Base-by-base conservation (phyloP, 1,284 basidiomycete species). In the Trametes pubescens region DNA sequence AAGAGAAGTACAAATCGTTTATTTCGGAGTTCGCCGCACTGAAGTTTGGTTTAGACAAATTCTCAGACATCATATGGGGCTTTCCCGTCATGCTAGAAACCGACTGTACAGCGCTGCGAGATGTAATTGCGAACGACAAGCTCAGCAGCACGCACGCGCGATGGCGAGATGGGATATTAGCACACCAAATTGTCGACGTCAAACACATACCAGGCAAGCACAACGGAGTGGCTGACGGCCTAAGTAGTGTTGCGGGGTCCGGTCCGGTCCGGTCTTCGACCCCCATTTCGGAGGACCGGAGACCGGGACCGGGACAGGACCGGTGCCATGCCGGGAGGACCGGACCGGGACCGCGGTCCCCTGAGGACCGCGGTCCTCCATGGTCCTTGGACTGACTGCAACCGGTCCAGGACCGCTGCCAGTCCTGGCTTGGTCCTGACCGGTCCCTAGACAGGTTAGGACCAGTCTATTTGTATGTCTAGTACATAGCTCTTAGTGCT, bases 1-100 rank as follows among this genome's bases (percentile, higher is more conserved):
- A 68, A 48, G 73, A 75, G n/a, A 69, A 69, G 55, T 66, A 66
- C 55, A 52, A 57, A 14, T 62, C 67, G 0, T 68, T 70, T 54
- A 51, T 70, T 4, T 40, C 62, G 2, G 64, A 69, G 51, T 68
- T 69, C 51, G 66, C 68, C 29, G 66, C 68, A 24, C 64, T 69
- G 47, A 69, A 69, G 34, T 68, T 59, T 26, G 52, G 52, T 13
- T 46, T 69, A 37, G 68, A 69, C 38, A 67, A 68, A 34, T 69
- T 69, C 43, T 49, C 59, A n/a, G 64, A 68, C 22, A 62, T 62
- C 21, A 40, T 65, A 6, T 68, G 68, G 68, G 66, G 66, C 5
- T 68, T 55, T 34, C 66, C 64, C 1, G 29, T 69, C 21, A 61
- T 66, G 34, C 44, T 69, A 16, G 68, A 69, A 34, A 69, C 68